Percentiles rank a stretch among this genome's conserved stretches.
Evolutionary conservation across 768 basidiomycete species (phyloP).

Genomic region (Phlegmacium glaucopus): DNA sequence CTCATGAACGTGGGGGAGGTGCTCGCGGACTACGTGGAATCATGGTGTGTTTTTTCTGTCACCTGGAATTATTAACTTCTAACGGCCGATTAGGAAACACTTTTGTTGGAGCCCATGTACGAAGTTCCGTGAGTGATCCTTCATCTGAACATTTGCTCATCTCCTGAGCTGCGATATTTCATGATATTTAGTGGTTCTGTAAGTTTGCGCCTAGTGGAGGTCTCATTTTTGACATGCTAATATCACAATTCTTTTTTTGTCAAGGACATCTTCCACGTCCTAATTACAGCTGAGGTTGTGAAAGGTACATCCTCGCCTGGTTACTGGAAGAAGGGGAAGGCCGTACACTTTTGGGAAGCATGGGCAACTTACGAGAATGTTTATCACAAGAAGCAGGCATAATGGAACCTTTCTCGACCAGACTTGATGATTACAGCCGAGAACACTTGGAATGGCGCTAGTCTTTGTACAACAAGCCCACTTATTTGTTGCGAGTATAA

Average conservation of each 20-base stretch:
- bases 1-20: conserved; percentile 80
- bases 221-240: neutral
- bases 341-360: conserved; percentile 67
- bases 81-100: conserved; percentile 52
- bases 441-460: neutral
- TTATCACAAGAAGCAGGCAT: conserved; percentile 12
- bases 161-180: neutral
- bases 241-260: neutral
- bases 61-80: conserved; percentile 1
- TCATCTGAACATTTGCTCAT: neutral
- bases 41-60: conserved; percentile 48
- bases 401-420: neutral
- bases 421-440: too few relatives aligned
- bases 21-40: conserved; percentile 88
- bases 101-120: conserved; percentile 90
- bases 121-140: conserved; percentile 72
- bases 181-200: conserved; percentile 65
- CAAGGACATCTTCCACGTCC: conserved; percentile 77
- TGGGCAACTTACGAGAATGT: conserved; percentile 68
- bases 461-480: neutral
- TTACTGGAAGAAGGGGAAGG: conserved; percentile 75
- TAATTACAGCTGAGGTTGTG: conserved; percentile 72
- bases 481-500: neutral
- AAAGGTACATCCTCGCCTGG: conserved; percentile 57
- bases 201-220: conserved; percentile 21